A percentile compares a stretch with the other conserved stretches of the same genome.
Conservation (phyloP, 495 filamentous ascomycete species). For the Hyaloscypha bicolor region DNA sequence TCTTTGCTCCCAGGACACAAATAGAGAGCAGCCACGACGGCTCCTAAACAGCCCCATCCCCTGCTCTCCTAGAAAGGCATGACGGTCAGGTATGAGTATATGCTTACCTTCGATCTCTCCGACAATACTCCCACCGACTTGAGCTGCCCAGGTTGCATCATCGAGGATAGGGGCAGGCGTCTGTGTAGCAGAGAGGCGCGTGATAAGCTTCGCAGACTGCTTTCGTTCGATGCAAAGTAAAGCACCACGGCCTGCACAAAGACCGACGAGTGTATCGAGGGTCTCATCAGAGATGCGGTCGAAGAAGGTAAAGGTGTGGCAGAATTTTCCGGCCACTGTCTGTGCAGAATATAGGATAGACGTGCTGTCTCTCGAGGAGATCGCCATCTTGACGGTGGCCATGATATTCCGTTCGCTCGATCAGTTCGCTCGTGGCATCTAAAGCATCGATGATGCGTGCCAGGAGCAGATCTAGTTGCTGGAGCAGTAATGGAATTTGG, state of each 20-base stretch:
- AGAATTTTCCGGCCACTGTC: not conserved
- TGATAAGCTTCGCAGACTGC: not conserved
- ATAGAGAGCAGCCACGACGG: not conserved
- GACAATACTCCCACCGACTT: conserved; percentile 7
- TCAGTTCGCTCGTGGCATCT: not conserved
- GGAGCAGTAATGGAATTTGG: not conserved
- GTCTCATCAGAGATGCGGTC: not conserved
- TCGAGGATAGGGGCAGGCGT: not conserved
- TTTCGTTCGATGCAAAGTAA: not conserved
- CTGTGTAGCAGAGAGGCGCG: not conserved
- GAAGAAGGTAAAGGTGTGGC: not conserved
- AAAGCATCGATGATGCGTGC: not conserved
- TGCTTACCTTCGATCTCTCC: not conserved
- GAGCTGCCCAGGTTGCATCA: conserved; percentile 2
- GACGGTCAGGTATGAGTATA: not conserved
- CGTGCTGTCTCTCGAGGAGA: not conserved
- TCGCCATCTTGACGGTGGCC: not conserved
- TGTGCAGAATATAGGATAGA: not conserved
- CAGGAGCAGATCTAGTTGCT: too few species aligned
- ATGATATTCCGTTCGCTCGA: not conserved
- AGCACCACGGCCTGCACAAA: not conserved
- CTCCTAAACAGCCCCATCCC: not conserved
- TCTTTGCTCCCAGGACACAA: not conserved
- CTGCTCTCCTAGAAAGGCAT: not conserved
- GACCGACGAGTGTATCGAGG: conserved; percentile 8